Base-by-base conservation (phyloP, 306 rosid species). In the Glycine soja region DNA sequence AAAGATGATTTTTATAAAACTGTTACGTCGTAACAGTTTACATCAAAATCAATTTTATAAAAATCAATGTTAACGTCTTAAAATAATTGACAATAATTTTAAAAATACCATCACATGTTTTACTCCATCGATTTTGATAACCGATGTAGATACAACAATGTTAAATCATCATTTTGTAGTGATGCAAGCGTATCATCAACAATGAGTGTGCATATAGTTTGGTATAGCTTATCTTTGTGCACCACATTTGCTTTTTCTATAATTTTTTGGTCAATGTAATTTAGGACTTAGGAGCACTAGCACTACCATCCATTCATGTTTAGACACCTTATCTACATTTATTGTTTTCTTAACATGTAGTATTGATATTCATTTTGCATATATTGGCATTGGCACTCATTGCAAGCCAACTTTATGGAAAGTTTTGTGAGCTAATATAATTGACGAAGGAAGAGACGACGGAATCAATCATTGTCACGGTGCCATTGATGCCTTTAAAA, bases 401-500 rank as follows among this genome's bases (percentile, higher is more conserved):
- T 75, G 40, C 61, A 66, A 16, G 34, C 43, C 8, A 74, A 47
- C 65, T 68, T 82, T 69, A 48, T 76, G 51, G 48, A 50, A 76
- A 52, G 54, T 82, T 51, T 19, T 19, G 71, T 46, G 32, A 52
- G 8, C 0, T 52, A 5, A 47, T 57, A 54, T 75, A 82, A 74
- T 82, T 58, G 14, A 58, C 7, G 42, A 75, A 68, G 76, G 77
- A 70, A 71, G 69, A 77, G 62, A 83, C 61, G 62, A 70, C 71
- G 82, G 82, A 83, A 83, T 83, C 75, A 77, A 77, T 83, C 82
- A 77, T 62, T 77, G 70, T 83, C 79, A 71, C 18, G 40, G 50
- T 67, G 70, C 77, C 70, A 14, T 72, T 38, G 9, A 76, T 74
- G 62, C 32, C 76, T 59, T 66, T 67, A 53, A 42, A 70, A 46